Evolutionary conservation across 768 basidiomycete species (phyloP), one percentile per base, ranked within the genome.

Genomic region (Auricularia auricula-judae): DNA sequence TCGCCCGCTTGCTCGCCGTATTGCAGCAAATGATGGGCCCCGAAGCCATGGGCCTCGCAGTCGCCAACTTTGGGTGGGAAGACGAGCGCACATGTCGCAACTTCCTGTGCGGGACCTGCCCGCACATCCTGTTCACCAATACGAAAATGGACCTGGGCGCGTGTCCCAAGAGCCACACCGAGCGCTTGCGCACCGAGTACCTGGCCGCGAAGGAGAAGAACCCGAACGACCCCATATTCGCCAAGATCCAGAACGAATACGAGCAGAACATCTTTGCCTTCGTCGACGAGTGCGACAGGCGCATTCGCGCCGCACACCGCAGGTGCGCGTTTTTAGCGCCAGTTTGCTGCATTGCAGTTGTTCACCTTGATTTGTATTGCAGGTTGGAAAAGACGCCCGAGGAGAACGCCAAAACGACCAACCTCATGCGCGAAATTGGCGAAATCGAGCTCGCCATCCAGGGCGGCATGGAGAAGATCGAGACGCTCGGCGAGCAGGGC

Each of bases 81-180:
- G 92, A 95, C 76, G 94, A 96, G 70, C 98, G 98, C 82, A 96
- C 98, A 7, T 98, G 97, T 84, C 84, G 90, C 73, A 98, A 98
- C 78, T 98, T 93, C 79, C 79, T 98, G 36, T 98, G 96, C 71
- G 97, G 97, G 63, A 95, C 92, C n/a, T 99, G 97, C 74, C 97
- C 97, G 2, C 97, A 99, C 75, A 85, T 93, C 0, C 81, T 99
- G 62, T 98, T 98, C 77, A 96, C 94, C 63, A 99, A 99, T 74
- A 99, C 97, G 3, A 98, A 97, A 96, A 99, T 98, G 96, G 97
- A 99, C 76, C 81, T 99, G 21, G 97, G 97, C 33, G 91, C 93
- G 59, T 99, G 97, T 74, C 93, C 97, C 3, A 95, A 96, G 74
- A 90, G 93, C 34, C 97, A 99, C 74, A 93, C 91, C 4, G 94